phyloP scores from a whole-genome alignment of 495 filamentous ascomycete genomes.

The Hypomontagnella monticulosa region DNA sequence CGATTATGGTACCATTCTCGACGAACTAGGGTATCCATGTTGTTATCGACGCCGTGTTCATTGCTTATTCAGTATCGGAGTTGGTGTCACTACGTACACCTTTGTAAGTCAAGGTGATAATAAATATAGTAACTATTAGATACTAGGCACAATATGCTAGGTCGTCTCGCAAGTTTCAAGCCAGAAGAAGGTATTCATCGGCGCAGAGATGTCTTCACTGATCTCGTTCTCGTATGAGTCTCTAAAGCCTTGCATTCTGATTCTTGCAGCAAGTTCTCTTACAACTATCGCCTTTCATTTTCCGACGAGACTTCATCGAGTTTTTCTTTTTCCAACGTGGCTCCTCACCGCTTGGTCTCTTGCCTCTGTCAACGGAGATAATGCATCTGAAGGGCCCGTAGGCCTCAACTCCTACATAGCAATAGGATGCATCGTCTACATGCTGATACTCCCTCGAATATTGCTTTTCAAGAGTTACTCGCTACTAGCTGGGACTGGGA shows the following conservation, averaged over 20 bases:
- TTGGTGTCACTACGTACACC: not conserved
- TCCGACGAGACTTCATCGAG: not conserved
- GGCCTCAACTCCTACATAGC: constrained; percentile 14
- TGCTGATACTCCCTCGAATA: constrained; percentile 12
- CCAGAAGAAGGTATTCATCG: not conserved
- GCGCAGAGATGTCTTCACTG: not conserved
- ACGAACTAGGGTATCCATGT: too few relatives aligned
- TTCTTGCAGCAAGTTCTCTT: not conserved
- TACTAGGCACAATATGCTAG: too few relatives aligned
- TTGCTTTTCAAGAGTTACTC: constrained; percentile 4
- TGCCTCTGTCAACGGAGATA: not conserved
- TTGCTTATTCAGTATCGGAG: not conserved
- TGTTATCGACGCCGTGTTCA: too few relatives aligned
- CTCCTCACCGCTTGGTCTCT: constrained; percentile 9
- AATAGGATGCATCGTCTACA: constrained; percentile 17
- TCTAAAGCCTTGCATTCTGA: constrained; percentile 12
- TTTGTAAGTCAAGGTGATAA: not conserved
- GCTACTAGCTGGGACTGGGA: not conserved
- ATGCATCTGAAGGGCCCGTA: not conserved
- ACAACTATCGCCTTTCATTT: constrained; percentile 11
- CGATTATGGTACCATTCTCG: not conserved
- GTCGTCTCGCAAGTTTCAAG: not conserved
- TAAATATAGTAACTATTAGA: not conserved
- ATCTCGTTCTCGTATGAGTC: not conserved
- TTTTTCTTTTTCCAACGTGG: constrained; percentile 10